Evolutionary conservation across 148 eudicot genomes (phyloP).

Genomic region (Silene conica): DNA sequence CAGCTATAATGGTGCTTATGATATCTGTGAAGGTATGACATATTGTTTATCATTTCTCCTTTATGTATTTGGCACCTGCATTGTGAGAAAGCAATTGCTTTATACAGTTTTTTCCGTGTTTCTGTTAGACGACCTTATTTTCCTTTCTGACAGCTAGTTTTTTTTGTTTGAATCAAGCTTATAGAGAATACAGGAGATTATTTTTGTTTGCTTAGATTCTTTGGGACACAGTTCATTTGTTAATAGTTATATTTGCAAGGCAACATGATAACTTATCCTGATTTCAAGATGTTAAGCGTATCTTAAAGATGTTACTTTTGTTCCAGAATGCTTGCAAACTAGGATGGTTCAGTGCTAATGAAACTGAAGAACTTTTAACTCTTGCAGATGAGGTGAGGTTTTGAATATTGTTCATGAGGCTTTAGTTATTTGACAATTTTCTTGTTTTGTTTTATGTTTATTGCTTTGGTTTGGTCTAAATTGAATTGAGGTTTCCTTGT

Average conservation of each 20-base stretch:
- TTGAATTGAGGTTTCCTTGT: conserved; percentile 11
- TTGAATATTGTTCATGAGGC: background rate
- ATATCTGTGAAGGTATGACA: conserved; percentile 50
- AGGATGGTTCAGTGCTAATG: conserved; percentile 64
- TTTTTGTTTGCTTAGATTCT: background rate
- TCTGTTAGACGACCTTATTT: background rate
- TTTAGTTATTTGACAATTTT: background rate
- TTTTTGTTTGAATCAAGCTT: background rate
- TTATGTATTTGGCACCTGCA: background rate
- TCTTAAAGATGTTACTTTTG: conserved; percentile 11
- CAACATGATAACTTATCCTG: background rate
- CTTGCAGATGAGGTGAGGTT: conserved; percentile 66
- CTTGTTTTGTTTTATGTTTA: background rate
- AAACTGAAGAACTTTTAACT: conserved; percentile 49
- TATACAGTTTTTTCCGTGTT: background rate
- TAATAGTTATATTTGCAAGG: background rate
- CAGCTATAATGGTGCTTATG: conserved; percentile 58
- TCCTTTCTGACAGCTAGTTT: background rate
- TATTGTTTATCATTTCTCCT: background rate
- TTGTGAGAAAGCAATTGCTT: background rate
- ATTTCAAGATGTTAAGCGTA: background rate
- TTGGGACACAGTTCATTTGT: background rate
- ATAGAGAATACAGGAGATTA: background rate
- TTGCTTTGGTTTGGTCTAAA: background rate
- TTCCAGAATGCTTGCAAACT: conserved; percentile 73